Evolutionary conservation across 2,329 filamentous ascomycete genomes (phyloP).

Genomic region (Aureobasidium sp.): DNA sequence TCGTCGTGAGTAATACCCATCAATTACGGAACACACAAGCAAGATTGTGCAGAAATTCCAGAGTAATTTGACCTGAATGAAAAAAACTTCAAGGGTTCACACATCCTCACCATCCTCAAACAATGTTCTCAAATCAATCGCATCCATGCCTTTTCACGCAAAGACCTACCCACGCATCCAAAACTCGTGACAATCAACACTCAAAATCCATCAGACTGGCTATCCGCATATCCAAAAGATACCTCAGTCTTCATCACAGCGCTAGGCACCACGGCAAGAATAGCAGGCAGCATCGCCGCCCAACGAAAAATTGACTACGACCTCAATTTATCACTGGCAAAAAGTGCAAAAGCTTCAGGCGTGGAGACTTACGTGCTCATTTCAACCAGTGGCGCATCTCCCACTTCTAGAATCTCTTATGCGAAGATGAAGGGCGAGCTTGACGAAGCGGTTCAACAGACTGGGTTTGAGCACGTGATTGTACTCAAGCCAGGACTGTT

Average conservation of each 20-base stretch:
- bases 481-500: slow-evolving; percentile 81
- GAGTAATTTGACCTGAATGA: background rate
- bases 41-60: slow-evolving; percentile 5
- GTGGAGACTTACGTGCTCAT: slow-evolving; percentile 82
- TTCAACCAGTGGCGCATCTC: slow-evolving; percentile 62
- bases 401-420: slow-evolving; percentile 62
- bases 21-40: background rate
- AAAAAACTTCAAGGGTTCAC: slow-evolving; percentile 63
- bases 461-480: slow-evolving; percentile 82
- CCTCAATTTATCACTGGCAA: slow-evolving; percentile 82
- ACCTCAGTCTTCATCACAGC: slow-evolving; percentile 78
- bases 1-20: slow-evolving; percentile 51
- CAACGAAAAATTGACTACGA: slow-evolving; percentile 93
- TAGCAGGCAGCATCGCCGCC: slow-evolving; percentile 78
- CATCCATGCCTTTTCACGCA: slow-evolving; percentile 74
- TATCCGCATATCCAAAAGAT: slow-evolving; percentile 61
- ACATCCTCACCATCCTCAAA: slow-evolving; percentile 73
- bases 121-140: slow-evolving; percentile 56
- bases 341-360: slow-evolving; percentile 77
- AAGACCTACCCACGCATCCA: slow-evolving; percentile 60
- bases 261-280: slow-evolving; percentile 81
- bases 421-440: slow-evolving; percentile 86
- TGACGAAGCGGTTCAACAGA: slow-evolving; percentile 76
- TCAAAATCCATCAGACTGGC: slow-evolving; percentile 75
- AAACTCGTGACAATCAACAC: slow-evolving; percentile 75